Percentiles rank a stretch among this genome's conserved stretches.
phyloP scores from a whole-genome alignment of 129 eudicot genomes.

The Kitagawia praeruptora region DNA sequence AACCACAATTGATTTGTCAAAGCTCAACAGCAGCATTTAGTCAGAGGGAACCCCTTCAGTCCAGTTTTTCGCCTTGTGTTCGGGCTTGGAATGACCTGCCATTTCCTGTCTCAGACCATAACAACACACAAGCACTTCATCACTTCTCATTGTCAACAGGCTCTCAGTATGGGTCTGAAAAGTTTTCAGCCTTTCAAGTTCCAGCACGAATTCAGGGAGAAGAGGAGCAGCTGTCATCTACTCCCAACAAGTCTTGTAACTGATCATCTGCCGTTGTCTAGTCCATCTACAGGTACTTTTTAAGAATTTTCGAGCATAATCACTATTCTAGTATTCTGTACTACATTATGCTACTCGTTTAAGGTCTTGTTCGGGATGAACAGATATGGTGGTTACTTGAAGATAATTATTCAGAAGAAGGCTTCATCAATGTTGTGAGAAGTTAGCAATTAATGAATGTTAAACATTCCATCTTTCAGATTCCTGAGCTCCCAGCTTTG shows the following conservation, averaged over 20 bases:
- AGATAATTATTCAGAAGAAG: not conserved
- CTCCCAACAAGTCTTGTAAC: conserved; percentile 9
- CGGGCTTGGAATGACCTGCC: conserved; percentile 19
- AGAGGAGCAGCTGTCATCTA: conserved; percentile 13
- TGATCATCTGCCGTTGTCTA: not conserved
- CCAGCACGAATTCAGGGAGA: conserved; percentile 23
- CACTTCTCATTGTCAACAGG: not conserved
- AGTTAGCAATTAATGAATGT: not conserved
- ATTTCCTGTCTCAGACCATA: conserved; percentile 14
- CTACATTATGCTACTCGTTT: not conserved
- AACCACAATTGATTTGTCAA: not conserved
- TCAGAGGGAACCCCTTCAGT: conserved; percentile 59
- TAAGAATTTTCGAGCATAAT: not conserved
- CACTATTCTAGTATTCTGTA: not conserved
- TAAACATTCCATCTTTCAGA: not conserved
- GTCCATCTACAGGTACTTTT: not conserved
- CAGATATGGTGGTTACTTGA: not conserved
- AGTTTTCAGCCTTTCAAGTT: conserved; percentile 16
- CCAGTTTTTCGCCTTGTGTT: conserved; percentile 24
- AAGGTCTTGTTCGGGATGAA: not conserved
- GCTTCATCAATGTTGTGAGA: not conserved
- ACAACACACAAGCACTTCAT: conserved; percentile 8
- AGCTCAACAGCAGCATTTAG: conserved; percentile 8
- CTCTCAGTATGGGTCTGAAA: conserved; percentile 1
- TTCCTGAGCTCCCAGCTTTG: not conserved